Evolutionary conservation across 2,329 filamentous ascomycete genomes (phyloP), one percentile per base, ranked within the genome.

Genomic region (Kalaharituber pfeilii): DNA sequence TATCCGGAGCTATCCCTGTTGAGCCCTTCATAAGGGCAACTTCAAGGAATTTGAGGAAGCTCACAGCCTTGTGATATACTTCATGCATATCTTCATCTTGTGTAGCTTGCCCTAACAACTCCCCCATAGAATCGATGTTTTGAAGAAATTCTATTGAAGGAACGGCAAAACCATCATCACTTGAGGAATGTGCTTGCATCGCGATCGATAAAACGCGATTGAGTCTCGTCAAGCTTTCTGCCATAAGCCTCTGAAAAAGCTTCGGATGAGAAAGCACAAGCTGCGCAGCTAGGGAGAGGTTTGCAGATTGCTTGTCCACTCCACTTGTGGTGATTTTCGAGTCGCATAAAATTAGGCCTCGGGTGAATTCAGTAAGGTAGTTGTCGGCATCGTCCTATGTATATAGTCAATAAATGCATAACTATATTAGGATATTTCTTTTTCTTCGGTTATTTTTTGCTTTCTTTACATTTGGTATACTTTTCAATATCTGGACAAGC

Each of bases 131-230:
- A 15, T 26, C 20, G 36, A 55, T 51, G 25, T 26, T 53, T 30
- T 53, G 42, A 20, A 60, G 24, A 30, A 59, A 57, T n/a, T 22
- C 29, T 8, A 9, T 25, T 7, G 49, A 36, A 50, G 57, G 33
- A 25, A 55, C 44, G 22, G 50, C 58, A 47, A 60, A 60, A 3
- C 53, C 58, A 33, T 60, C 57, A 25, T 60, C 58, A 45, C 57
- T 60, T 20, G 45, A 25, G 36, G 39, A 28, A 52, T 60, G 57
- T 15, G 49, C 49, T 11, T 50, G 50, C 29, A 28, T 51, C 11
- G 53, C 57, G 24, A 49, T 49, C 25, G 45, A 9, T n/a, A 60
- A 15, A 39, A 39, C 33, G 5, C 20, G 13, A 1, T 18, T 18
- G 13, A 39, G 33, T 13, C 33, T 15, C 1, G 2, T 5, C 15